Percentiles rank a stretch among this genome's conserved stretches.
These are phyloP conservation scores for Cryptococcus maquisensis DNA, from an alignment of 1,284 basidiomycete species.

Conservation along the genomic window DNA sequence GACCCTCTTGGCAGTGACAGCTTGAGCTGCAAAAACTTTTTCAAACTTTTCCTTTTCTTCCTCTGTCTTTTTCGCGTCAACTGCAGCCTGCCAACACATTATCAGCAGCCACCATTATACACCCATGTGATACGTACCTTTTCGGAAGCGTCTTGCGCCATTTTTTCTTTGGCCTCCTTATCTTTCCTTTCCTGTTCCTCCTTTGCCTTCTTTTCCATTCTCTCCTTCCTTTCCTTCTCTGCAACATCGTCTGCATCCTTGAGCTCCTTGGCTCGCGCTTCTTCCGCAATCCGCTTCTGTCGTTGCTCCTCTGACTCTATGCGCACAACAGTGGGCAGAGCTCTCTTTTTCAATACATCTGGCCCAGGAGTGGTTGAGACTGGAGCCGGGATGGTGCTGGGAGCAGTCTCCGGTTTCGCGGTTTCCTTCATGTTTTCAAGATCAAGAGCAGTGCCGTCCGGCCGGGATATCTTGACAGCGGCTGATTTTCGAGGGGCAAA, in stretches of 20 bases:
- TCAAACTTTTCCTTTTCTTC: constrained; percentile 39
- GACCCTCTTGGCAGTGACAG: constrained; percentile 45
- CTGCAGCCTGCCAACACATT: constrained; percentile 39
- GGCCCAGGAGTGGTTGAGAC: not conserved
- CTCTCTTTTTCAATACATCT: constrained; percentile 28
- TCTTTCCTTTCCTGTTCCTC: constrained; percentile 44
- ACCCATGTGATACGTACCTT: constrained; percentile 46
- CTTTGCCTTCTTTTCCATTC: constrained; percentile 36
- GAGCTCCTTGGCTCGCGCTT: constrained; percentile 38
- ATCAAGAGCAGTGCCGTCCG: constrained; percentile 40
- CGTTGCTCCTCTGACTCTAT: constrained; percentile 54
- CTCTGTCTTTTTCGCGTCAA: constrained; percentile 29
- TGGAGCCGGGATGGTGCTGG: not conserved
- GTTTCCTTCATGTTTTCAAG: constrained; percentile 34
- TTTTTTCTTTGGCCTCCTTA: constrained; percentile 51
- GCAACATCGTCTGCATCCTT: constrained; percentile 41
- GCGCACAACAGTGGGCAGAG: constrained; percentile 46
- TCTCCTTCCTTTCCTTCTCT: constrained; percentile 44
- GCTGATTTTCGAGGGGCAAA: constrained; percentile 37
- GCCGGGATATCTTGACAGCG: constrained; percentile 45
- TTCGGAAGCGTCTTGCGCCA: constrained; percentile 50
- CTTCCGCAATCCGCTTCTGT: constrained; percentile 45
- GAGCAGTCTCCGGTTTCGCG: constrained; percentile 20
- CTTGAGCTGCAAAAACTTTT: constrained; percentile 18
- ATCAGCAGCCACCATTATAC: not conserved